Base-by-base conservation (phyloP, 2,329 filamentous ascomycete species). In the Fusarium pseudonygamai region DNA sequence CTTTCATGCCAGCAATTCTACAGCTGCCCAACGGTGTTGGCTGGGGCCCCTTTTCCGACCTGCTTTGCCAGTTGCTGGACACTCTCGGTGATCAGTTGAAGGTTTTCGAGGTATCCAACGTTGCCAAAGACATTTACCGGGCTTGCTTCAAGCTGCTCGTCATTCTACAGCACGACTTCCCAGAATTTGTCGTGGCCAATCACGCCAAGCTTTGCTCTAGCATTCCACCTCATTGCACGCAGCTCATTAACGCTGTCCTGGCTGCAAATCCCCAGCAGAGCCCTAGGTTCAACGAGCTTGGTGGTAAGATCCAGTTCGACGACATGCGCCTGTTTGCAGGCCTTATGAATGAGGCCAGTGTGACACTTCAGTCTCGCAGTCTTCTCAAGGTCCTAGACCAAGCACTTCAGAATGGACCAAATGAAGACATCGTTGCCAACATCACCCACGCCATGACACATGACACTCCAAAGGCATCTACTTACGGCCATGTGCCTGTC, bases 151-250 rank as follows among this genome's bases (percentile, higher is more conserved):
- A 97, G 79, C 89, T 98, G 67, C 84, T 98, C 61, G 85, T 97
- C 39, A 89, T 97, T 59, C 85, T 99, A 60, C 93, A 97, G 75
- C 96, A 98, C 79, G 96, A 99, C 81, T 98, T 94, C 82, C 93
- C 96, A 0, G 95, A 98, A 64, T 99, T 97, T 82, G 84, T 99
- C 46, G 93, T 93, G 11, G 93, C 95, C 76, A 94, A 97, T 80
- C 93, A 97, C 79, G 90, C 93, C 75, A 90, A 91, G 75, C 89
- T 99, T 59, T 95, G 92, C 83, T 92, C 93, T 76, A 91, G 90
- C 78, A 92, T 98, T 65, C 93, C 95, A 4, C 89, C 91, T 57
- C 93, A 96, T 78, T 96, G 94, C 82, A 91, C 92, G 22, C 96
- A 98, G 82, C 87, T 98, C 59, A 91, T 95, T 74, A 98, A 98